Evolutionary conservation across 805 yeast genomes (phyloP).

Genomic region (Huiozyma naganishii): DNA sequence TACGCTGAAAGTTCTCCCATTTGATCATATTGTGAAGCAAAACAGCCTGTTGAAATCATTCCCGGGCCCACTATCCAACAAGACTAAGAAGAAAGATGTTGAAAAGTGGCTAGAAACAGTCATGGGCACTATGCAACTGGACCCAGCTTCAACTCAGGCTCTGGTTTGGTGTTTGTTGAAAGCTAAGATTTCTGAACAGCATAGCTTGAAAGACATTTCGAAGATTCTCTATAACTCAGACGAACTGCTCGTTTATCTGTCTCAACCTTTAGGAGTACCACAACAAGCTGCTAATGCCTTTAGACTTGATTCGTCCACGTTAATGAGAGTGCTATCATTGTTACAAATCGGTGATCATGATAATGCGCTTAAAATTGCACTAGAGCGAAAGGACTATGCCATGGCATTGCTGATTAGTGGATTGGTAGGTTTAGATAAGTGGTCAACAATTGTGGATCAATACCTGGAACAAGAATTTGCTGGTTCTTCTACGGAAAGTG

Average conservation of each 20-base stretch:
- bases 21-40: slow-evolving; percentile 25
- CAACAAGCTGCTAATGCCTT: slow-evolving; percentile 27
- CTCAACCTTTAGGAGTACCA: slow-evolving; percentile 9
- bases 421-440: slow-evolving; percentile 49
- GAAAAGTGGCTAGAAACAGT: slow-evolving; percentile 53
- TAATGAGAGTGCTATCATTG: slow-evolving; percentile 24
- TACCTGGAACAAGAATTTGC: slow-evolving; percentile 41
- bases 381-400: slow-evolving; percentile 62
- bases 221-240: slow-evolving; percentile 24
- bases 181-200: slow-evolving; percentile 16
- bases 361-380: slow-evolving; percentile 52
- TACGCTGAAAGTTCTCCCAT: slow-evolving; percentile 30
- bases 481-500: slow-evolving; percentile 31
- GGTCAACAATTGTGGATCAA: slow-evolving; percentile 46
- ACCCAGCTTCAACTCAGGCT: slow-evolving; percentile 11
- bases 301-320: slow-evolving; percentile 30
- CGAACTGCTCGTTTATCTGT: slow-evolving; percentile 18
- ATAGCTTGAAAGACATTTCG: slow-evolving; percentile 27
- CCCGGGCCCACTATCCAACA: slow-evolving; percentile 45
- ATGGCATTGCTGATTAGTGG: slow-evolving; percentile 64
- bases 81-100: slow-evolving; percentile 53
- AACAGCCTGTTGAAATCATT: slow-evolving; percentile 27
- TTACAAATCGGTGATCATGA: slow-evolving; percentile 55
- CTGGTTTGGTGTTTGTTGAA: slow-evolving; percentile 18
- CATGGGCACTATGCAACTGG: slow-evolving; percentile 14